These are phyloP conservation scores for Boletus speciosus DNA, from an alignment of 768 basidiomycete species.

Conservation along the genomic window DNA sequence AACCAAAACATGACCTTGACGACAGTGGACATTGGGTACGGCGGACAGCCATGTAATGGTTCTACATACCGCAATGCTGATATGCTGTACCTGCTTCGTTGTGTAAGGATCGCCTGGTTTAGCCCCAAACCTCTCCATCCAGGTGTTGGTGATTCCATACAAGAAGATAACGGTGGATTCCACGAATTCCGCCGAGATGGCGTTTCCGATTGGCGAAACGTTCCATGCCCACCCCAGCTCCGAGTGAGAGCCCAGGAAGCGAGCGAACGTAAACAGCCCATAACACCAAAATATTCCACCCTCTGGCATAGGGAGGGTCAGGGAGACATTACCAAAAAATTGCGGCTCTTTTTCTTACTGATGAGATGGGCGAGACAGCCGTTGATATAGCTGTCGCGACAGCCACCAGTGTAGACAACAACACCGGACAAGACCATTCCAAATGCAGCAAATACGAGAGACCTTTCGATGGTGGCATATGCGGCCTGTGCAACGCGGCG, in stretches of 20 bases:
- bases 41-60: neutral
- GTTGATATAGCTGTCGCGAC: conserved; percentile 73
- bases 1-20: conserved; percentile 88
- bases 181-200: conserved; percentile 68
- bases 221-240: conserved; percentile 98
- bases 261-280: conserved; percentile 84
- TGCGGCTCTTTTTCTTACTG: conserved; percentile 47
- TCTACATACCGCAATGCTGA: conserved; percentile 75
- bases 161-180: conserved; percentile 80
- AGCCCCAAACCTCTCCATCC: conserved; percentile 96
- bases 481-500: conserved; percentile 42
- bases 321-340: neutral
- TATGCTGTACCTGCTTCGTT: conserved; percentile 91
- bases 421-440: conserved; percentile 65
- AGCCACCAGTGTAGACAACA: conserved; percentile 82
- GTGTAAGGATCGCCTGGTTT: conserved; percentile 78
- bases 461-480: conserved; percentile 57
- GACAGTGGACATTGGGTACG: neutral
- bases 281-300: conserved; percentile 92
- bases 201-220: conserved; percentile 46
- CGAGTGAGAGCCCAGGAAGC: conserved; percentile 88
- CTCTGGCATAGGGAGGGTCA: conserved; percentile 43
- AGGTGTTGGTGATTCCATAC: conserved; percentile 89
- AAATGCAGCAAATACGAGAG: conserved; percentile 70
- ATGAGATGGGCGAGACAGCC: conserved; percentile 89